A percentile compares a stretch with the other conserved stretches of the same genome.
Conservation (phyloP, 768 basidiomycete genomes). For the Collybia sp. region DNA sequence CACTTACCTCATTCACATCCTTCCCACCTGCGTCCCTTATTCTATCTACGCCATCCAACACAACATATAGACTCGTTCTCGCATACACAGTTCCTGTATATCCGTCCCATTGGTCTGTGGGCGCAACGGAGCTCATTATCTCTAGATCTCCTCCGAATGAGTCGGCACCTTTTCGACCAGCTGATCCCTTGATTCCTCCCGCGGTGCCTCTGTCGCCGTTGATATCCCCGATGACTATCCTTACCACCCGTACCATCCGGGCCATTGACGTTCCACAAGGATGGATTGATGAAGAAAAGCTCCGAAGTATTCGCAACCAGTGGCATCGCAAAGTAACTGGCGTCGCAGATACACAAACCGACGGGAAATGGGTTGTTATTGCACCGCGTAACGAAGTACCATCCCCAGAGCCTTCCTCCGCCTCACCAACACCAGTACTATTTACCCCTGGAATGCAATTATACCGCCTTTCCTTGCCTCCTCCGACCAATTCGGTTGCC, state of each 20-base stretch:
- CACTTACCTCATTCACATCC: slow-evolving; percentile 71
- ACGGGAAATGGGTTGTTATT: slow-evolving; percentile 82
- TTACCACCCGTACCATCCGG: slow-evolving; percentile 57
- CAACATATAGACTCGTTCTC: slow-evolving; percentile 67
- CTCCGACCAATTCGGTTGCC: slow-evolving; percentile 38
- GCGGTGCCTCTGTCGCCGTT: slow-evolving; percentile 35
- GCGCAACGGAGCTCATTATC: slow-evolving; percentile 73
- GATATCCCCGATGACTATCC: slow-evolving; percentile 38
- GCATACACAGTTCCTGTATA: slow-evolving; percentile 76
- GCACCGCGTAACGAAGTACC: slow-evolving; percentile 35
- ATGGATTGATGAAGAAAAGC: slow-evolving; percentile 65
- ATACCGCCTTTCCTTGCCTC: slow-evolving; percentile 66
- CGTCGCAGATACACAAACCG: slow-evolving; percentile 75
- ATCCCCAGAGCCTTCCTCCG: neutral
- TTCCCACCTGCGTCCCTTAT: slow-evolving; percentile 79
- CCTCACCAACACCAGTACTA: neutral
- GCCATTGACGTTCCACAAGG: slow-evolving; percentile 69
- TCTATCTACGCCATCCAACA: slow-evolving; percentile 56
- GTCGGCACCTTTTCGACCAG: slow-evolving; percentile 8
- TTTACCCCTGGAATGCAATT: slow-evolving; percentile 55
- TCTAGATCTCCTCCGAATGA: slow-evolving; percentile 20
- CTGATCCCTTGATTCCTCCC: slow-evolving; percentile 13
- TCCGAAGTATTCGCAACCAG: slow-evolving; percentile 64
- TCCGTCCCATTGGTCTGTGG: slow-evolving; percentile 76
- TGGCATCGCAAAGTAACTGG: slow-evolving; percentile 70